phyloP scores from a whole-genome alignment of 2,329 filamentous ascomycete genomes.

The Raffaelea deltoideospora region DNA sequence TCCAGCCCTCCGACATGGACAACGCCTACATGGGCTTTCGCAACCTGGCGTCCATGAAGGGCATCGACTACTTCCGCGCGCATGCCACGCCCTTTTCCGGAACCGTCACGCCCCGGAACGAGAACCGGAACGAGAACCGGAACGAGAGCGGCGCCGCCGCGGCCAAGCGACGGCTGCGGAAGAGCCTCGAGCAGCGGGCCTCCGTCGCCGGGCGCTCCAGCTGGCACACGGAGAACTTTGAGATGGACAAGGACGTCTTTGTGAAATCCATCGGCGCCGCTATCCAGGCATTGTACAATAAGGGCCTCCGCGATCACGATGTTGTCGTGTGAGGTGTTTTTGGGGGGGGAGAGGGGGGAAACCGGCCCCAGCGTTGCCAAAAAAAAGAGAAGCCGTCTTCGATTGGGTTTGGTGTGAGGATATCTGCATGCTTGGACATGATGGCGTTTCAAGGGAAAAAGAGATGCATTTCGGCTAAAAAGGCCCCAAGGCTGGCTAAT shows the following conservation, averaged over 20 bases:
- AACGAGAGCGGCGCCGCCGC: background rate
- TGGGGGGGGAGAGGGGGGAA: no score
- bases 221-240: slow-evolving; percentile 5
- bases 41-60: slow-evolving; percentile 23
- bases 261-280: slow-evolving; percentile 3
- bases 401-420: no score
- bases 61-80: slow-evolving; percentile 21
- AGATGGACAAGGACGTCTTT: slow-evolving; percentile 2
- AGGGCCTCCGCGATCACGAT: slow-evolving; percentile 2
- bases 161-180: background rate
- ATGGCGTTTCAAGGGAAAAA: no score
- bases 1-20: slow-evolving; percentile 19
- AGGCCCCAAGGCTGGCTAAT: no score
- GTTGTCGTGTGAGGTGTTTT: background rate
- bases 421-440: no score
- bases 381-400: no score
- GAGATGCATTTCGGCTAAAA: no score
- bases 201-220: background rate
- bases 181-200: no score
- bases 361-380: no score
- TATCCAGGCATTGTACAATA: slow-evolving; percentile 6
- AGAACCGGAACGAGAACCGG: background rate
- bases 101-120: background rate
- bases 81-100: slow-evolving; percentile 12
- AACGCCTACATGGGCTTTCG: slow-evolving; percentile 22